phyloP scores from a whole-genome alignment of 192 early-diverging fungal genomes.

The Umbelopsis sp. region DNA sequence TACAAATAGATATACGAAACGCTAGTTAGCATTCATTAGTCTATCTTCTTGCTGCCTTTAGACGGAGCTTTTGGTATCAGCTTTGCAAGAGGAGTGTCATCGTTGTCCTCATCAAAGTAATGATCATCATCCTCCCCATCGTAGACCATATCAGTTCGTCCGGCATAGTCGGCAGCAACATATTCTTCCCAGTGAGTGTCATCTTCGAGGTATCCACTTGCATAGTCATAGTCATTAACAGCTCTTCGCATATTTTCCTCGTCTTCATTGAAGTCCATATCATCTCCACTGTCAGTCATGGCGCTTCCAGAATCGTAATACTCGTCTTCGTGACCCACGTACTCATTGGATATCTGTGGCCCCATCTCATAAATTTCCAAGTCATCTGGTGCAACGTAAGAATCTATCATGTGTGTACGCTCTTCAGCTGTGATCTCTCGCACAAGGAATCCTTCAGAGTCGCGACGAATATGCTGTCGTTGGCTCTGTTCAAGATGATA shows the following conservation, averaged over 20 bases:
- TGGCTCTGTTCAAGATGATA: constrained; percentile 20
- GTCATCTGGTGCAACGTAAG: background rate
- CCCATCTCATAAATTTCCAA: background rate
- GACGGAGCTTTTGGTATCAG: constrained; percentile 4
- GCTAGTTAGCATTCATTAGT: background rate
- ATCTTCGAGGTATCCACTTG: background rate
- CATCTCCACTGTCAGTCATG: constrained; percentile 15
- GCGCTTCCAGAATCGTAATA: constrained; percentile 15
- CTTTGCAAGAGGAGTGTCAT: constrained; percentile 11
- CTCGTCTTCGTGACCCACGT: background rate
- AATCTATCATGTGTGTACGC: constrained; percentile 28
- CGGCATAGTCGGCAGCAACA: constrained; percentile 9
- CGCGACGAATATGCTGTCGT: constrained; percentile 34
- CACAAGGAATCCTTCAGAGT: constrained; percentile 45
- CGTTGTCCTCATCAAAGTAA: constrained; percentile 3
- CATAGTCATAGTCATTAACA: constrained; percentile 3
- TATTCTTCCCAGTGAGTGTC: constrained; percentile 11
- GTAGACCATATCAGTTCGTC: background rate
- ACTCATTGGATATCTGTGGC: background rate
- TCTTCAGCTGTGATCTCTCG: constrained; percentile 40
- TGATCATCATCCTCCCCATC: background rate
- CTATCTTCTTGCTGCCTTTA: background rate
- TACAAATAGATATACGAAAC: background rate
- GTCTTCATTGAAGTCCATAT: background rate
- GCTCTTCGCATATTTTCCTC: constrained; percentile 15